phyloP scores from a whole-genome alignment of 1,284 basidiomycete species.

The Naganishia liquefaciens region DNA sequence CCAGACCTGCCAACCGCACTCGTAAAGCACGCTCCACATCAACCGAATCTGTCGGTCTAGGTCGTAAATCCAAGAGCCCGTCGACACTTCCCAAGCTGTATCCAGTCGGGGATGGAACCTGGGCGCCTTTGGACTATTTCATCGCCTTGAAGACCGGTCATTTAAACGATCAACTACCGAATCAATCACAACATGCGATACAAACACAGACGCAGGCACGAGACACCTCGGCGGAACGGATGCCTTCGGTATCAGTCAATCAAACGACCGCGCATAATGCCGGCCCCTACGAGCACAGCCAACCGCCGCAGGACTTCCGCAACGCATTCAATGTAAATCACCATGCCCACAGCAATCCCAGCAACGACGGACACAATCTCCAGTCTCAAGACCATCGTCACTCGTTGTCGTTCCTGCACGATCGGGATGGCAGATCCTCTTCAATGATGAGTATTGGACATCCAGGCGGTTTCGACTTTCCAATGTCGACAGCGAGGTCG shows the following conservation, averaged over 20 bases:
- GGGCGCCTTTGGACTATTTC: conserved; percentile 10
- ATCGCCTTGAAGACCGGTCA: background rate
- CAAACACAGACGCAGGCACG: background rate
- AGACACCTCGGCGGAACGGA: conserved; percentile 11
- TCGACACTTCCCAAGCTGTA: background rate
- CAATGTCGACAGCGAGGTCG: conserved; percentile 2
- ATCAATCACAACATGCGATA: background rate
- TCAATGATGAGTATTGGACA: background rate
- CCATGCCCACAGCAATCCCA: too few species aligned
- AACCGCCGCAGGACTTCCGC: too few species aligned
- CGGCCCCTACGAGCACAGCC: too few species aligned
- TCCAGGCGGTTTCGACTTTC: conserved; percentile 6
- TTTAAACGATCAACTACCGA: background rate
- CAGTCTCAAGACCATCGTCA: conserved; percentile 1
- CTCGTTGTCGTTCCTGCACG: background rate
- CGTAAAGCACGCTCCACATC: background rate
- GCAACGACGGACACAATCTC: background rate
- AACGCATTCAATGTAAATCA: too few species aligned
- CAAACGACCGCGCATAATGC: too few species aligned
- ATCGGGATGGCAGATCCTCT: conserved; percentile 1
- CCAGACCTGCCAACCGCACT: conserved; percentile 4
- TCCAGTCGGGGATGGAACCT: conserved; percentile 11
- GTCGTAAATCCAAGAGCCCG: conserved; percentile 5
- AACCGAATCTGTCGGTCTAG: background rate
- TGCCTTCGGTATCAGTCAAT: background rate